Percentiles rank a stretch among this genome's conserved stretches.
Conservation (phyloP, 768 basidiomycete species). For the Boletus edulis region DNA sequence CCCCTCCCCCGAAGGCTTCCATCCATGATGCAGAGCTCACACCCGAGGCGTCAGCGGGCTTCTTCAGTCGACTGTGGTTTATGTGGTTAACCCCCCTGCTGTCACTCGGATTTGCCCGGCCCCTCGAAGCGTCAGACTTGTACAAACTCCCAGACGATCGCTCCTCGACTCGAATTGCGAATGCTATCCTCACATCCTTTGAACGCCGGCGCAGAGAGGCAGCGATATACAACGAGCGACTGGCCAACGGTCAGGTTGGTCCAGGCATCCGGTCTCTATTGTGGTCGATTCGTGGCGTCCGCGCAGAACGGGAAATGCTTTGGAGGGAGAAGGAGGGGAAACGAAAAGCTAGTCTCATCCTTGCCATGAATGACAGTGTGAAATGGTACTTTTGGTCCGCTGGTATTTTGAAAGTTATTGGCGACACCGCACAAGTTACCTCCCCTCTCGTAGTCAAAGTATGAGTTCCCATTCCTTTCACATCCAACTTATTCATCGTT, state of each 20-base stretch:
- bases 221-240: slow-evolving; percentile 64
- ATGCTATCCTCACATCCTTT: slow-evolving; percentile 63
- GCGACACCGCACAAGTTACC: slow-evolving; percentile 70
- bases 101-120: slow-evolving; percentile 72
- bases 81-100: slow-evolving; percentile 75
- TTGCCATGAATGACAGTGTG: slow-evolving; percentile 75
- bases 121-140: slow-evolving; percentile 77
- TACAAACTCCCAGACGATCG: slow-evolving; percentile 72
- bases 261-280: slow-evolving; percentile 52
- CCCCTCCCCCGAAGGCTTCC: slow-evolving; percentile 46
- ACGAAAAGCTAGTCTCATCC: slow-evolving; percentile 57
- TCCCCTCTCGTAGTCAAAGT: slow-evolving; percentile 81
- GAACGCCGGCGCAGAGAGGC: slow-evolving; percentile 54
- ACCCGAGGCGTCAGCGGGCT: slow-evolving; percentile 65
- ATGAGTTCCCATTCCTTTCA: slow-evolving; percentile 2
- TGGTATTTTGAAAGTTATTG: slow-evolving; percentile 56
- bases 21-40: slow-evolving; percentile 59
- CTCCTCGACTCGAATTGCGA: slow-evolving; percentile 57
- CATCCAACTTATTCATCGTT: not conserved
- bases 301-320: slow-evolving; percentile 52
- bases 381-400: slow-evolving; percentile 78
- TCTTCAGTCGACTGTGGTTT: slow-evolving; percentile 62
- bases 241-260: slow-evolving; percentile 62
- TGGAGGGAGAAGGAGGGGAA: slow-evolving; percentile 67
- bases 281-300: slow-evolving; percentile 56